A percentile compares a stretch with the other conserved stretches of the same genome.
phyloP scores from a whole-genome alignment of 148 eudicot species.

The Chenopodium album region DNA sequence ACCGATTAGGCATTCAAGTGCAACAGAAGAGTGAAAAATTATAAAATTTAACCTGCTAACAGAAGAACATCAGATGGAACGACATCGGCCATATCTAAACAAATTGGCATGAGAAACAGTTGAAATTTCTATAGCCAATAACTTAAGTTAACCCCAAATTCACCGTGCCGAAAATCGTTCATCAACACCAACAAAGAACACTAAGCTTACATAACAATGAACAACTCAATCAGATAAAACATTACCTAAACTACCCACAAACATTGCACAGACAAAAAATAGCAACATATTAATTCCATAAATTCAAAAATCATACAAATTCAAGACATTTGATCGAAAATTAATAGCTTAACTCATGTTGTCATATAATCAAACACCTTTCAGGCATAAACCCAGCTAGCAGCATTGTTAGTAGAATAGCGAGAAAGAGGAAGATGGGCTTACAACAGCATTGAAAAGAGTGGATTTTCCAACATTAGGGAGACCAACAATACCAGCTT shows the following conservation, averaged over 20 bases:
- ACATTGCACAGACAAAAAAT: not conserved
- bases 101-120: not conserved
- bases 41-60: too few species aligned
- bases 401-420: not conserved
- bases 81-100: not conserved
- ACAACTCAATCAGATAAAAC: not conserved
- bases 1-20: not conserved
- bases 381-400: not conserved
- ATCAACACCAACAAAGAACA: not conserved
- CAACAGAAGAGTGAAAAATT: not conserved
- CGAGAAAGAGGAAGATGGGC: conserved; percentile 20
- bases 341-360: not conserved
- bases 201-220: not conserved
- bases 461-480: conserved; percentile 99
- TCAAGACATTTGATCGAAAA: not conserved
- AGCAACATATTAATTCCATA: not conserved
- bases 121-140: not conserved
- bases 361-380: conserved; percentile 23
- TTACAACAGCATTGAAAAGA: conserved; percentile 96
- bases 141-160: not conserved
- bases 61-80: not conserved
- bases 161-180: not conserved
- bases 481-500: conserved; percentile 96
- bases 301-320: not conserved
- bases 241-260: not conserved